A percentile compares a stretch with the other conserved stretches of the same genome.
Evolutionary conservation across 1,284 basidiomycete genomes (phyloP).

Genomic region (Ustilago vetiveriae): DNA sequence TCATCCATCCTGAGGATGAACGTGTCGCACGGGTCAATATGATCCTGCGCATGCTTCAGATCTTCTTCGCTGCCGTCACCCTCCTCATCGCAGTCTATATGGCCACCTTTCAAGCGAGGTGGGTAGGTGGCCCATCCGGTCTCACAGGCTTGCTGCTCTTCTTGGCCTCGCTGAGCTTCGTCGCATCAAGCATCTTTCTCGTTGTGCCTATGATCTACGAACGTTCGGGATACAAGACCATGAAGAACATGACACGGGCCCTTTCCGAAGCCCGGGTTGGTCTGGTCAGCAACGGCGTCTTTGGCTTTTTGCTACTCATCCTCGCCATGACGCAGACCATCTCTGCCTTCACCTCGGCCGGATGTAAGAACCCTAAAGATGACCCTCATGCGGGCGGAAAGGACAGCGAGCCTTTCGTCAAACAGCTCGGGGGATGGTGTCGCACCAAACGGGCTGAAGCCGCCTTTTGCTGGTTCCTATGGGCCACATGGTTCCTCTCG

Average conservation of each 20-base stretch:
- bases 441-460: conserved; percentile 57
- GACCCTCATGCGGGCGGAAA: conserved; percentile 55
- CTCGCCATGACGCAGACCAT: conserved; percentile 56
- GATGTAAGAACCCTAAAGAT: conserved; percentile 55
- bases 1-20: conserved; percentile 27
- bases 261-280: conserved; percentile 56
- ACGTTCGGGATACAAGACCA: conserved; percentile 36
- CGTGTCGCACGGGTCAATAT: conserved; percentile 32
- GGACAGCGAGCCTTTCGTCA: conserved; percentile 45
- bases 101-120: conserved; percentile 54
- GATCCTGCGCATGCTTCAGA: conserved; percentile 37
- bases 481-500: conserved; percentile 47
- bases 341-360: conserved; percentile 54
- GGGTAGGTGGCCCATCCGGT: conserved; percentile 56
- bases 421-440: conserved; percentile 54
- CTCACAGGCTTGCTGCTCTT: conserved; percentile 59
- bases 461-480: conserved; percentile 61
- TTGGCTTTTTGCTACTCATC: conserved; percentile 47
- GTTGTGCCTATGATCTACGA: conserved; percentile 52
- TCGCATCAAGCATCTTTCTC: conserved; percentile 45
- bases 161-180: conserved; percentile 36
- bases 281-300: conserved; percentile 53
- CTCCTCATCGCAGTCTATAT: conserved; percentile 56
- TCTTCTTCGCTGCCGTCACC: conserved; percentile 44
- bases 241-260: conserved; percentile 41